Percentiles rank a stretch among this genome's conserved stretches.
These are phyloP conservation scores for Parsonsia alboflavescens DNA, from an alignment of 257 asterid species.

Conservation along the genomic window DNA sequence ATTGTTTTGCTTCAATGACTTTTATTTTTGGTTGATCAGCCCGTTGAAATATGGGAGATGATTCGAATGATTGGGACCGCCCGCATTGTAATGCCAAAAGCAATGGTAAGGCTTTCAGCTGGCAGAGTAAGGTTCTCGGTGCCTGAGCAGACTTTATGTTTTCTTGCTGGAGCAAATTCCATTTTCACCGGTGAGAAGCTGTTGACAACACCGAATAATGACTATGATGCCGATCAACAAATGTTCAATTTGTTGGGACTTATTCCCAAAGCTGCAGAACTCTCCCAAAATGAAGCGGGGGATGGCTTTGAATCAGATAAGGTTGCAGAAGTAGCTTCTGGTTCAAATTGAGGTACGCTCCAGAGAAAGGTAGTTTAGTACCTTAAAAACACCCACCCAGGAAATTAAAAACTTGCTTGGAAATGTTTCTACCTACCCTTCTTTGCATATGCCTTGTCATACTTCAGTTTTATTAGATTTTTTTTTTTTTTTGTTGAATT, in stretches of 20 bases:
- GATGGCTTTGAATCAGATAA: conserved; percentile 1
- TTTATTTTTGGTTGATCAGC: conserved; percentile 33
- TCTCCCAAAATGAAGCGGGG: conserved; percentile 30
- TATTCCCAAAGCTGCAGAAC: conserved; percentile 82
- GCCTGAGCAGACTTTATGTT: conserved; percentile 95
- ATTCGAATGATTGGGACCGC: conserved; percentile 96
- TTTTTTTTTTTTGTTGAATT: too few species aligned
- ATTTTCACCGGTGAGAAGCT: conserved; percentile 96
- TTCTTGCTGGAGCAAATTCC: conserved; percentile 97
- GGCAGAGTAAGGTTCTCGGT: conserved; percentile 91
- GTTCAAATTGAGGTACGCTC: neutral
- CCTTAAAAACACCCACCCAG: too few species aligned
- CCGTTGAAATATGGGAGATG: conserved; percentile 99
- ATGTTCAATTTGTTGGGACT: conserved; percentile 96
- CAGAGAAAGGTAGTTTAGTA: too few species aligned
- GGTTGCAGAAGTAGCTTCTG: conserved; percentile 4
- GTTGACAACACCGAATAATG: conserved; percentile 93
- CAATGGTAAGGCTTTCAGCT: conserved; percentile 99
- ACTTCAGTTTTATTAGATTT: too few species aligned
- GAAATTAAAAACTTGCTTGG: too few species aligned
- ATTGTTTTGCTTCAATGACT: too few species aligned
- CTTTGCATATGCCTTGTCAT: too few species aligned
- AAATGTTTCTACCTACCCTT: too few species aligned
- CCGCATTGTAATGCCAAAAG: conserved; percentile 88
- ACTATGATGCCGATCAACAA: conserved; percentile 74